Base-by-base conservation (phyloP, 2,329 filamentous ascomycete genomes). In the Fusarium pilosicola region DNA sequence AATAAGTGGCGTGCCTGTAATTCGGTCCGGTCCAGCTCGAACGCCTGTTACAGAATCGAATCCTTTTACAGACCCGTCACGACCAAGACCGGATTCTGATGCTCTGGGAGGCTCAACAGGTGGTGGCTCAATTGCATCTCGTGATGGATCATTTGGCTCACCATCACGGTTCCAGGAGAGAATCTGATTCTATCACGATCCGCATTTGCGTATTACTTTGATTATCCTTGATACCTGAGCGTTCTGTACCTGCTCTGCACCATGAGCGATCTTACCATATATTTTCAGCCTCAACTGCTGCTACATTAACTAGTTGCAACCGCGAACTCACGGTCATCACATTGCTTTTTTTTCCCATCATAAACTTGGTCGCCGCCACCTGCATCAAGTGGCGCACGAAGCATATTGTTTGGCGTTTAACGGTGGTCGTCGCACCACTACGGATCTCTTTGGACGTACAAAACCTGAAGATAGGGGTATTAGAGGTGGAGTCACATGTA, bases 1-100 rank as follows among this genome's bases (percentile, higher is more conserved):
- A 36, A 86, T 88, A 61, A 91, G 89, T 76, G 89, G 89, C 15
- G 82, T 90, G 8, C 86, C 88, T n/a, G 84, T 91, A 38, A 87
- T 91, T 78, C 86, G 90, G 70, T 87, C 89, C n/a, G 89, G 91
- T n/a, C 91, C 91, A 22, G 90, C 88, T 24, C 87, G 90, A 61
- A 90, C 89, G 7, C 88, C 91, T 2, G 83, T 92, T 22, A 87
- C 88, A 65, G 87, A 89, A 66, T 84, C 87, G 56, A 86, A 84
- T 30, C 87, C 88, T 1, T 88, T 88, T 62, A 76, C 81, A 32
- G 81, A 83, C 55, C 81, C 81, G 8, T 75, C 81, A 26, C 73
- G 74, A 34, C 76, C 78, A 26, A 62, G 78, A 32, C 74, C 79
- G 20, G 63, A 79, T 65, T 77, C 75, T 34, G 71, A 76, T 62